Evolutionary conservation across 148 eudicot species (phyloP), one percentile per base, ranked within the genome.

Genomic region (Dianthus caryophyllus): DNA sequence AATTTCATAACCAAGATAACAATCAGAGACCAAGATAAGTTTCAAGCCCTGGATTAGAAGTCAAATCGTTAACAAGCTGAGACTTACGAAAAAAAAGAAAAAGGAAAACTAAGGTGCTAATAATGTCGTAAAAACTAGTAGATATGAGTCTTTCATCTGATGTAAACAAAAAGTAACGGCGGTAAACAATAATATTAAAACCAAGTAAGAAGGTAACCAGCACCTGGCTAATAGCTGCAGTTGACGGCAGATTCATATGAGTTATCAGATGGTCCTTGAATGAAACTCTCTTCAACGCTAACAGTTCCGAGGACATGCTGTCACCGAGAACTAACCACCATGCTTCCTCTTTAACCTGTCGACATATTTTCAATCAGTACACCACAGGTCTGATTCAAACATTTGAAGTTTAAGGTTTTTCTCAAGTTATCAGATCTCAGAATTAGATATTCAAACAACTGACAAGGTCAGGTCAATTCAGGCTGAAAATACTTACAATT

Each of bases 321-420:
- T 90, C 88, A 38, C 88, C 89, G 7, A 93, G 87, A 65, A 93
- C 82, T 71, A 93, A 68, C 97, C 98, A 93, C 98, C 98, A 93
- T 0, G 98, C 95, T 80, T 93, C 98, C 67, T 87, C 92, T 88
- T 93, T 93, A 72, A 89, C 80, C 96, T 93, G 78, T 25, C 25
- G 75, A 44, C 73, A 38, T 44, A 71, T 27, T 17, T 62, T 1
- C 9, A 16, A 44, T 61, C 15, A 55, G 18, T 47, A 67, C n/a
- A n/a, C 25, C 22, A 62, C 38, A 7, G 25, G 49, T 44, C 46
- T 30, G 57, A 64, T 43, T 43, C 36, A 14, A 24, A 44, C 44
- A 6, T 26, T 18, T 12, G 53, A 59, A 10, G 38, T 61, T 17
- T 31, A 39, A 49, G 4, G 33, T 44, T 30, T 31, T 50, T 17